Evolutionary conservation across 495 filamentous ascomycete species (phyloP), one percentile per base, ranked within the genome.

Genomic region (Neurospora cerealis): DNA sequence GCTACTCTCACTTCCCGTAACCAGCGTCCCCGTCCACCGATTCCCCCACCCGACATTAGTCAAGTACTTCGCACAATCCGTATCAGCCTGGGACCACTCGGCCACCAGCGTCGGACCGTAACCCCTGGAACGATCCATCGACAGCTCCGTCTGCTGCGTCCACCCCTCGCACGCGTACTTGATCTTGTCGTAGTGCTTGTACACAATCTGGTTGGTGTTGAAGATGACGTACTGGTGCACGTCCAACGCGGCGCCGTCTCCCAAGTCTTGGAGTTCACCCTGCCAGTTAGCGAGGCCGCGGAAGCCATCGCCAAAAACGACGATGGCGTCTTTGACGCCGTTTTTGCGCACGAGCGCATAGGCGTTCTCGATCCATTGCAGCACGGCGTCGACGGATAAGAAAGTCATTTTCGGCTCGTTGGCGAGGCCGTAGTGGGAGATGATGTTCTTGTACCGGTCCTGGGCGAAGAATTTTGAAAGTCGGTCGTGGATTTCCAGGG

Each of bases 61-160:
- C 73, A 99, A 87, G 78, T 94, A 90, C 75, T 87, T 75, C 3
- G 93, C 89, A 84, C 96, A 99, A 83, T 99, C 96, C 15, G 96
- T 98, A 80, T 99, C 96, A 60, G 96, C 95, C 86, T 98, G 96
- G 4, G 91, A 93, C 93, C 94, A 99, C 87, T 99, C 96, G 77
- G 95, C 96, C 80, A 95, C 93, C 71, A 98, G 90, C n/a, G 95
- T 98, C 6, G 96, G 96, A 0, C 96, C 96, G 86, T 94, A 99
- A 46, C 96, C 96, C 9, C 90, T 93, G 17, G 86, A 80, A 2
- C 86, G 90, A 81, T 91, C 86, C 82, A 93, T 89, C 80, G 90
- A 91, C 70, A 85, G 82, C 73, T 86, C 74, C 69, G 93, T 89
- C 88, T 98, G 95, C 72, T 87, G 77, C 4, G 90, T 90, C 96